A percentile compares a stretch with the other conserved stretches of the same genome.
Conservation (phyloP, 805 yeast genomes). For the Candida qinlingensis region DNA sequence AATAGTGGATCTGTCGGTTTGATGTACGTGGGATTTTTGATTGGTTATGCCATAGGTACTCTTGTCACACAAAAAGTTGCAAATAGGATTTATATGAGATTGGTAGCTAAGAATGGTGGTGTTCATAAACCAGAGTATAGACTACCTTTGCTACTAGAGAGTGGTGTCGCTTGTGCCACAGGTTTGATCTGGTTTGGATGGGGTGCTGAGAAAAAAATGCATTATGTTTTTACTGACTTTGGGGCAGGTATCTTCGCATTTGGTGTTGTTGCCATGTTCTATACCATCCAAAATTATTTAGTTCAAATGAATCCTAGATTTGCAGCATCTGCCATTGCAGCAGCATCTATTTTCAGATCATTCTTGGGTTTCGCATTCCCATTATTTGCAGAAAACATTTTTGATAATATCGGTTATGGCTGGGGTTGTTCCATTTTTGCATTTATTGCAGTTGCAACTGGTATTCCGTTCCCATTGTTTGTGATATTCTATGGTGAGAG, state of each 20-base stretch:
- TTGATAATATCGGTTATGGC: slow-evolving; percentile 51
- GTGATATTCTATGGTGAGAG: slow-evolving; percentile 52
- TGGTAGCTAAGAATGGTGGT: slow-evolving; percentile 42
- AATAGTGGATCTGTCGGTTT: slow-evolving; percentile 46
- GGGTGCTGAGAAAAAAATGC: slow-evolving; percentile 52
- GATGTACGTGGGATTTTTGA: slow-evolving; percentile 52
- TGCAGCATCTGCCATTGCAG: slow-evolving; percentile 66
- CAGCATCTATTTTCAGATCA: slow-evolving; percentile 64
- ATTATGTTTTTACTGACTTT: slow-evolving; percentile 59
- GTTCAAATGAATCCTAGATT: slow-evolving; percentile 66
- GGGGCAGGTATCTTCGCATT: slow-evolving; percentile 59
- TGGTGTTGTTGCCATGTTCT: slow-evolving; percentile 60
- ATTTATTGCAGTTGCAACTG: slow-evolving; percentile 48
- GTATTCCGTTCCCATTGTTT: slow-evolving; percentile 63
- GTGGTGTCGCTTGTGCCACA: slow-evolving; percentile 48
- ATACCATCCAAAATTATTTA: slow-evolving; percentile 59
- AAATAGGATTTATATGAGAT: slow-evolving; percentile 33
- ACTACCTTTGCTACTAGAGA: slow-evolving; percentile 43
- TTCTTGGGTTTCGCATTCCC: slow-evolving; percentile 68
- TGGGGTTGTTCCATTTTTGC: slow-evolving; percentile 70
- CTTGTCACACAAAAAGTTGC: slow-evolving; percentile 42
- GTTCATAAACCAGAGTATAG: slow-evolving; percentile 58
- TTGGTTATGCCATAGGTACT: slow-evolving; percentile 49
- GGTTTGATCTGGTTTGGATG: slow-evolving; percentile 72
- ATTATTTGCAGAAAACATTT: slow-evolving; percentile 56